Conservation (phyloP, 139 green algal genomes). For the Volvox africanus region DNA sequence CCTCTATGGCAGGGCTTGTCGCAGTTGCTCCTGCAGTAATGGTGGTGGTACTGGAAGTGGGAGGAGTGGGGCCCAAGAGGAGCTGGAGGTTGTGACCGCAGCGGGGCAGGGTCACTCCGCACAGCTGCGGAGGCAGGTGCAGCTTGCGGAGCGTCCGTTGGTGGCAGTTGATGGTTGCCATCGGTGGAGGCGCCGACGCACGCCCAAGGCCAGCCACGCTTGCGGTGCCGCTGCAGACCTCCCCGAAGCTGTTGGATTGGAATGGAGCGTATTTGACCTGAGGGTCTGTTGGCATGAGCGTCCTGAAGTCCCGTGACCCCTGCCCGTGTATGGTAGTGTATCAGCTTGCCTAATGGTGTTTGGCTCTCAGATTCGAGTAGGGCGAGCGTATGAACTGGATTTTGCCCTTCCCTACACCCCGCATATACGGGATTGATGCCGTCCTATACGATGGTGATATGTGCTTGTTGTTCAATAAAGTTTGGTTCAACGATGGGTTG, state of each 20-base stretch:
- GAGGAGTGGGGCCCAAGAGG: not conserved
- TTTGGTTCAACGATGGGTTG: too few relatives aligned
- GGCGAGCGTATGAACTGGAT: too few relatives aligned
- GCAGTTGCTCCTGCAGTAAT: not conserved
- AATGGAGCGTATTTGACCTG: not conserved
- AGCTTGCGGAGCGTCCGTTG: not conserved
- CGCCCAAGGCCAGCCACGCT: not conserved
- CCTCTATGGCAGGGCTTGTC: not conserved
- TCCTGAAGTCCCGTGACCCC: too few relatives aligned
- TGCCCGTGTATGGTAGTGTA: too few relatives aligned
- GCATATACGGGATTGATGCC: too few relatives aligned
- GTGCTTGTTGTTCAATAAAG: too few relatives aligned
- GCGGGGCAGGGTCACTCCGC: not conserved
- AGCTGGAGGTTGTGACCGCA: not conserved
- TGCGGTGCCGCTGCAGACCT: constrained; percentile 1
- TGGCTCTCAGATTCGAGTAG: too few relatives aligned
- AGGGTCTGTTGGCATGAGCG: too few relatives aligned
- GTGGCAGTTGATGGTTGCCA: constrained; percentile 4
- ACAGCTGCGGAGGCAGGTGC: not conserved
- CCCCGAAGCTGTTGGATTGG: constrained; percentile 43
- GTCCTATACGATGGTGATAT: too few relatives aligned
- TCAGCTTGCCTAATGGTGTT: too few relatives aligned
- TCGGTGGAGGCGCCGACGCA: constrained; percentile 40
- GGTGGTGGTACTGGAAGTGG: not conserved
- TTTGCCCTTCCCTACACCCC: too few relatives aligned